A percentile compares a stretch with the other conserved stretches of the same genome.
phyloP scores from a whole-genome alignment of 768 basidiomycete genomes.

The Boletus patriciae region DNA sequence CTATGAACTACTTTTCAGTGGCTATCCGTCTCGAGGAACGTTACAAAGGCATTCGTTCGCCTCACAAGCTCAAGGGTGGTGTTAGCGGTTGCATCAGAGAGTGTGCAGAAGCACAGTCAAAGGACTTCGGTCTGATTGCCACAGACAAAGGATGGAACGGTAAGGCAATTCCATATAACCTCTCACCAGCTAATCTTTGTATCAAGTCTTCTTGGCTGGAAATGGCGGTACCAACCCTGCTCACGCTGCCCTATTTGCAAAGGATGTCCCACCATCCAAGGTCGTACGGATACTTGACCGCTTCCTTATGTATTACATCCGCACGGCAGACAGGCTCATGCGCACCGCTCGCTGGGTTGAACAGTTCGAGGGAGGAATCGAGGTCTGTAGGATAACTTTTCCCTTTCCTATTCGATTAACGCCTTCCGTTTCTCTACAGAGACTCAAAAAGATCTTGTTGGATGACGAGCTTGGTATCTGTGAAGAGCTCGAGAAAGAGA shows the following conservation, averaged over 20 bases:
- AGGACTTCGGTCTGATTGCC: conserved; percentile 75
- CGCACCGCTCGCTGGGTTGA: conserved; percentile 77
- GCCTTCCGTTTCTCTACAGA: conserved; percentile 30
- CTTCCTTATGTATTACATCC: conserved; percentile 68
- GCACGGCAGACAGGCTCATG: conserved; percentile 67
- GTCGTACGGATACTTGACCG: conserved; percentile 63
- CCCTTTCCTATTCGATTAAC: not conserved
- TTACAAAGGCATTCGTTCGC: conserved; percentile 66
- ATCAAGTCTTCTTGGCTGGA: conserved; percentile 52
- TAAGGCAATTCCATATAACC: conserved; percentile 20
- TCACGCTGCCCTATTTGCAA: conserved; percentile 66
- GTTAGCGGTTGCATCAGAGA: conserved; percentile 74
- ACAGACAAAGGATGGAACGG: conserved; percentile 80
- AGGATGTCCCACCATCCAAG: conserved; percentile 64
- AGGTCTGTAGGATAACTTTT: conserved; percentile 34
- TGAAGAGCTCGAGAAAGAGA: conserved; percentile 61
- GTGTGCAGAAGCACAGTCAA: conserved; percentile 74
- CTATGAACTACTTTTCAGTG: conserved; percentile 33
- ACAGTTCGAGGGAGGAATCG: conserved; percentile 64
- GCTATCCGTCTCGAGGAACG: conserved; percentile 71
- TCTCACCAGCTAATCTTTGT: not conserved
- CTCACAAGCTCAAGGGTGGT: conserved; percentile 78
- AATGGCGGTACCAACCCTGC: conserved; percentile 65
- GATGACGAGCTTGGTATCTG: conserved; percentile 75
- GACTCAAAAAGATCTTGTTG: conserved; percentile 61